Conservation (phyloP, 2,329 filamentous ascomycete genomes). For the Fusarium cicatricum region DNA sequence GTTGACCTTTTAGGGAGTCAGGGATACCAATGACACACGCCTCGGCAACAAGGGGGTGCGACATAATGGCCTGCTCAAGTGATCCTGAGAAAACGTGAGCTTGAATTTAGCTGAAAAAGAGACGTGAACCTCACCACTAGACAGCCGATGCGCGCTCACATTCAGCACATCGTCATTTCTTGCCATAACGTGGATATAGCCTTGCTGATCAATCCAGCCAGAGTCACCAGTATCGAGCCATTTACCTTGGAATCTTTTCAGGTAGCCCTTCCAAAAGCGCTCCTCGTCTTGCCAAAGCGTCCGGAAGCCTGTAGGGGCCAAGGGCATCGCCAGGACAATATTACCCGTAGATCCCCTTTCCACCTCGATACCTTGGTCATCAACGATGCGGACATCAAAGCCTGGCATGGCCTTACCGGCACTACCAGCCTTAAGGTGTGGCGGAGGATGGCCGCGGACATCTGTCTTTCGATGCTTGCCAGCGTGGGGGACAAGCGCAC, state of each 20-base stretch:
- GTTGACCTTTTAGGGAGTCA: slow-evolving; percentile 85
- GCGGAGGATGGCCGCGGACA: slow-evolving; percentile 50
- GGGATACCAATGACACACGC: slow-evolving; percentile 88
- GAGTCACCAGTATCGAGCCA: slow-evolving; percentile 95
- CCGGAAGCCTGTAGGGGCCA: slow-evolving; percentile 86
- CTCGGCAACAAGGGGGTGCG: slow-evolving; percentile 81
- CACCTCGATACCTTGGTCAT: slow-evolving; percentile 79
- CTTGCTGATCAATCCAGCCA: slow-evolving; percentile 81
- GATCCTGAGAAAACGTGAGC: slow-evolving; percentile 61
- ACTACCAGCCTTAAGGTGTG: slow-evolving; percentile 79
- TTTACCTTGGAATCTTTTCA: slow-evolving; percentile 80
- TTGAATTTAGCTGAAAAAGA: neutral
- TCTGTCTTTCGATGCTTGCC: slow-evolving; percentile 61
- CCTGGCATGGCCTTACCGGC: slow-evolving; percentile 93
- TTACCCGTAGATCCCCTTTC: slow-evolving; percentile 84
- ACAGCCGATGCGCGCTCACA: slow-evolving; percentile 91
- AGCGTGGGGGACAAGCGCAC: slow-evolving; percentile 64
- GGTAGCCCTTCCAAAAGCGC: slow-evolving; percentile 84
- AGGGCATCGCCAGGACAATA: slow-evolving; percentile 82
- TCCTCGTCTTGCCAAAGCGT: slow-evolving; percentile 87
- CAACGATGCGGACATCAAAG: slow-evolving; percentile 85
- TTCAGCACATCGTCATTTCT: slow-evolving; percentile 89
- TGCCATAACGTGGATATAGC: slow-evolving; percentile 71
- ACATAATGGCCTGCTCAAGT: slow-evolving; percentile 90
- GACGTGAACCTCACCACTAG: slow-evolving; percentile 70